phyloP scores from a whole-genome alignment of 1,284 basidiomycete genomes.

The Rhodotorula glutinis region DNA sequence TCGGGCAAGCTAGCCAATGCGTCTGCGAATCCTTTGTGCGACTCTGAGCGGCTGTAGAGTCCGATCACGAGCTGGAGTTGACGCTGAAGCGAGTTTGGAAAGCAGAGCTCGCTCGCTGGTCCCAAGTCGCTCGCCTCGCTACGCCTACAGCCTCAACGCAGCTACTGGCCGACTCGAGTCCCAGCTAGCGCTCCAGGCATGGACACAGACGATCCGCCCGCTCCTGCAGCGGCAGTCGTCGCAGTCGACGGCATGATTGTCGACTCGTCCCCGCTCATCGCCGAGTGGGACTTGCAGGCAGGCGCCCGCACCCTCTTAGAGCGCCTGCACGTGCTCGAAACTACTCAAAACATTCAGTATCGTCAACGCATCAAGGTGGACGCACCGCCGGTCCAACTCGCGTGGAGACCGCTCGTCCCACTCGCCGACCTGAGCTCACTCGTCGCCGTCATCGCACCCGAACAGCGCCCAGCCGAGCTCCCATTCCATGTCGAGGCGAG shows the following conservation, averaged over 20 bases:
- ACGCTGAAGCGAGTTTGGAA: not conserved
- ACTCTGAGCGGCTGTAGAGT: too few species aligned
- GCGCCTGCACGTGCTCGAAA: slow-evolving; percentile 6
- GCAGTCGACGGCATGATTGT: too few species aligned
- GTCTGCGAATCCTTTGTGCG: too few species aligned
- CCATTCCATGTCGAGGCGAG: slow-evolving; percentile 1
- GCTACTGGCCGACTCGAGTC: too few species aligned
- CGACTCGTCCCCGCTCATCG: slow-evolving; percentile 6
- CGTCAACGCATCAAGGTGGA: not conserved
- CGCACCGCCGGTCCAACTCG: slow-evolving; percentile 1
- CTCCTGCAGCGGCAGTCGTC: not conserved
- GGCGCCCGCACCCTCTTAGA: slow-evolving; percentile 14
- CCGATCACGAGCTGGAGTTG: not conserved
- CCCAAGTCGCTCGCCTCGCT: not conserved
- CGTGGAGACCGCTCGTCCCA: slow-evolving; percentile 27
- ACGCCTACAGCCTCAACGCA: too few species aligned
- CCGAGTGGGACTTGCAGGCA: slow-evolving; percentile 9
- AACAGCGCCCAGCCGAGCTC: slow-evolving; percentile 7
- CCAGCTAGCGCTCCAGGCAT: not conserved
- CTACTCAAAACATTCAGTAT: not conserved
- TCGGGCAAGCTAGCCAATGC: too few species aligned
- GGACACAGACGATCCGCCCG: slow-evolving; percentile 11
- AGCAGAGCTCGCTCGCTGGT: not conserved
- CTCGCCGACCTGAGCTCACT: slow-evolving; percentile 25
- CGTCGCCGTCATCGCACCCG: slow-evolving; percentile 15